Evolutionary conservation across 768 basidiomycete genomes (phyloP).

Genomic region (Leccinum sublutescens): DNA sequence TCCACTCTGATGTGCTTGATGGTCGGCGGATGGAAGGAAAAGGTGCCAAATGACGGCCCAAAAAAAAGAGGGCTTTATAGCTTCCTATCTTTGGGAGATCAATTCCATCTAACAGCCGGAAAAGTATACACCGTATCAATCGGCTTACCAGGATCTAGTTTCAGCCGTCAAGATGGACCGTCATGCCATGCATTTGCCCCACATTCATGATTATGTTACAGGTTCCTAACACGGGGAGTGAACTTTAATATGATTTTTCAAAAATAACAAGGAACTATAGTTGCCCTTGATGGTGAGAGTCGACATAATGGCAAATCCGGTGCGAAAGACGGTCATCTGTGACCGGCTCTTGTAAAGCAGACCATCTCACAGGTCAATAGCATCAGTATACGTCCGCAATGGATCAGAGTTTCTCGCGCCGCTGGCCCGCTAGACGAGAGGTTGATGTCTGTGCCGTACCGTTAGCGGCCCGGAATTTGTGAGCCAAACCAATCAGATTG

Average conservation of each 20-base stretch:
- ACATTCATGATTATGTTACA: too few relatives aligned
- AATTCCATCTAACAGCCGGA: neutral
- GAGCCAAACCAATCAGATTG: neutral
- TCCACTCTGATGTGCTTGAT: neutral
- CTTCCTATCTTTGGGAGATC: neutral
- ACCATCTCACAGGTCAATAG: neutral
- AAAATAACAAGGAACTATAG: neutral
- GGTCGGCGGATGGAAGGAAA: neutral
- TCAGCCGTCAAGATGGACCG: neutral
- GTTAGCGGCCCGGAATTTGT: neutral
- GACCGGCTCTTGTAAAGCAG: neutral
- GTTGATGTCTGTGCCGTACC: neutral
- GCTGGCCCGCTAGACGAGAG: neutral
- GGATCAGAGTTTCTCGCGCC: neutral
- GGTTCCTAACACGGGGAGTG: neutral
- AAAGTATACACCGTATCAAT: neutral
- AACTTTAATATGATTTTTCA: neutral
- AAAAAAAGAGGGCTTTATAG: neutral
- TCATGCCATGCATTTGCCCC: neutral
- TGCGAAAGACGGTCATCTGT: constrained; percentile 1
- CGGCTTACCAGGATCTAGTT: neutral
- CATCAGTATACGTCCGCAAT: neutral
- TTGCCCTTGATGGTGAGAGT: neutral
- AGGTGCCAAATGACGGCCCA: neutral
- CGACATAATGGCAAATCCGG: neutral